phyloP scores from a whole-genome alignment of 192 early-diverging fungal species.

The Mortierella claussenii region DNA sequence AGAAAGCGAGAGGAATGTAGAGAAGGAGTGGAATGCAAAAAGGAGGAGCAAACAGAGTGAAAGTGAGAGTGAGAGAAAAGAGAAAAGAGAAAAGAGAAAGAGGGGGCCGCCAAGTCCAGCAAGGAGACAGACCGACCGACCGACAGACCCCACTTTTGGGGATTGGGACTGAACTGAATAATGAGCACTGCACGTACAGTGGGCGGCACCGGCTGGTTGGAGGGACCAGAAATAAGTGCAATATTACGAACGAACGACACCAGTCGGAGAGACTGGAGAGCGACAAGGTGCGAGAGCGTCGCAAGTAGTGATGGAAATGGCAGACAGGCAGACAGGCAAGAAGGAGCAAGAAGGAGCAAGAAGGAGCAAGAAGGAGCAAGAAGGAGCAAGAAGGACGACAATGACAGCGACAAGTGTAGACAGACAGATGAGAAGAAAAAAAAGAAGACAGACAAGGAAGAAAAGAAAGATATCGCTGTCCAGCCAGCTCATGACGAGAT shows the following conservation, averaged over 20 bases:
- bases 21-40: neutral
- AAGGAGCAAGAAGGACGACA: neutral
- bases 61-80: slow-evolving; percentile 5
- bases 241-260: too few relatives aligned
- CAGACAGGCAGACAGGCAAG: neutral
- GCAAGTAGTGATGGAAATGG: too few relatives aligned
- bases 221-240: too few relatives aligned
- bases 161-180: too few relatives aligned
- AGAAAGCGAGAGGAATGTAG: neutral
- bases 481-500: too few relatives aligned
- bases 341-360: neutral
- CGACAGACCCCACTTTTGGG: too few relatives aligned
- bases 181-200: too few relatives aligned
- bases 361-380: neutral
- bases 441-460: neutral
- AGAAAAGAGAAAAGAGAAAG: slow-evolving; percentile 3
- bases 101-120: neutral
- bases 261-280: too few relatives aligned
- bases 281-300: too few relatives aligned
- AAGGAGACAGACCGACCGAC: too few relatives aligned
- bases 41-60: neutral
- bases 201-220: too few relatives aligned
- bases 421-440: neutral
- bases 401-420: neutral
- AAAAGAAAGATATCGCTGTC: neutral